Evolutionary conservation across 1,284 basidiomycete species (phyloP).

Genomic region (Golubevia sp.): DNA sequence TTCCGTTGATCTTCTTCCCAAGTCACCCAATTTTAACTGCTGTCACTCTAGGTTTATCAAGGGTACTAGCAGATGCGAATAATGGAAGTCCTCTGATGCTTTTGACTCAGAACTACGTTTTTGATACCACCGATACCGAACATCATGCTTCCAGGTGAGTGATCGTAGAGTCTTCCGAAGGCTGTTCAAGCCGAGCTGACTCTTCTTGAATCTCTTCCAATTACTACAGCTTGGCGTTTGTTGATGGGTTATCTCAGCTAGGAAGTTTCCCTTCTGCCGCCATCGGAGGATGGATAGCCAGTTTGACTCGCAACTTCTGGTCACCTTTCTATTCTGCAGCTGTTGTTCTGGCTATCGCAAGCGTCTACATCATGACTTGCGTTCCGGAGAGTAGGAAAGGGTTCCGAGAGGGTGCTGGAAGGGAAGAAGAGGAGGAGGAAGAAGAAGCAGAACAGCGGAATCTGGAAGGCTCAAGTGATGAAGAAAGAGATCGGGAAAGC

Average conservation of each 20-base stretch:
- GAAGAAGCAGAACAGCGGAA: not conserved
- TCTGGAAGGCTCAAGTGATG: not conserved
- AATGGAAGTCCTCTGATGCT: constrained; percentile 41
- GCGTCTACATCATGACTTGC: constrained; percentile 29
- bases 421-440: constrained; percentile 9
- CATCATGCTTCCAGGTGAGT: not conserved
- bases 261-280: constrained; percentile 44
- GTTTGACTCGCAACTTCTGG: constrained; percentile 40
- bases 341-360: constrained; percentile 24
- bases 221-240: constrained; percentile 41
- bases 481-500: not conserved
- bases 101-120: constrained; percentile 50
- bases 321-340: constrained; percentile 47
- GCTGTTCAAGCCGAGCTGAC: not conserved
- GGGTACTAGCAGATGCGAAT: constrained; percentile 38
- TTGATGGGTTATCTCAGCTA: constrained; percentile 49
- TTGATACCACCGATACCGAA: constrained; percentile 40
- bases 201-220: not conserved
- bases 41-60: constrained; percentile 29
- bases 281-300: constrained; percentile 38
- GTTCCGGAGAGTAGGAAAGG: constrained; percentile 36
- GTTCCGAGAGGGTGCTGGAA: too few relatives aligned
- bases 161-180: not conserved
- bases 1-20: constrained; percentile 24
- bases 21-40: constrained; percentile 29